A percentile compares a stretch with the other conserved stretches of the same genome.
phyloP scores from a whole-genome alignment of 495 filamentous ascomycete species.

The Xylona heveae region DNA sequence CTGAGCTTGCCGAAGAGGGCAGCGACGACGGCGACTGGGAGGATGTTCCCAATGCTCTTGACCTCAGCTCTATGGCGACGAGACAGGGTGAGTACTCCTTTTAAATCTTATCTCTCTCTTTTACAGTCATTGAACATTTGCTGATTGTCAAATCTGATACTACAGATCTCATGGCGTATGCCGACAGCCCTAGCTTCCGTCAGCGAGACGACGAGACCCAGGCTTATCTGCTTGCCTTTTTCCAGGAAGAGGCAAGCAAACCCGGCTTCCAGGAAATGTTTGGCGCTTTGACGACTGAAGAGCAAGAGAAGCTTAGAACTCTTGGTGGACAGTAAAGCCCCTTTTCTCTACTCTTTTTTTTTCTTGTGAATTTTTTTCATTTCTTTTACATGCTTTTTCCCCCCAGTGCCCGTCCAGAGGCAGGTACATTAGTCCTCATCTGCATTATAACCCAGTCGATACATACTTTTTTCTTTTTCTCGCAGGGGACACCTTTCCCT shows the following conservation, averaged over 20 bases:
- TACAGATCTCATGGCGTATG: constrained; percentile 55
- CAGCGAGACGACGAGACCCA: constrained; percentile 86
- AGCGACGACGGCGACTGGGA: constrained; percentile 70
- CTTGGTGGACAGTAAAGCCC: no score
- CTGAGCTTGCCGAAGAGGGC: constrained; percentile 14
- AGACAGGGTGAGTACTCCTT: constrained; percentile 28
- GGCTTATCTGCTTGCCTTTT: constrained; percentile 61
- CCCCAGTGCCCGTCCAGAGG: no score
- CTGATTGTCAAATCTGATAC: constrained; percentile 2
- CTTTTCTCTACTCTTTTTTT: no score
- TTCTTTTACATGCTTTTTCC: no score
- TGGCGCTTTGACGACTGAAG: background rate
- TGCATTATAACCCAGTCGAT: no score
- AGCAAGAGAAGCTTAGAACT: constrained; percentile 1
- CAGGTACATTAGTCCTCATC: no score
- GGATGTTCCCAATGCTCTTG: constrained; percentile 54
- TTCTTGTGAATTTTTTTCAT: no score
- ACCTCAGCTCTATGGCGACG: constrained; percentile 28
- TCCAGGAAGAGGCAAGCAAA: constrained; percentile 39
- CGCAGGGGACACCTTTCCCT: no score
- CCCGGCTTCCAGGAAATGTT: constrained; percentile 15
- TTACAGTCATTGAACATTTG: background rate
- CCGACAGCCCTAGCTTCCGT: constrained; percentile 35
- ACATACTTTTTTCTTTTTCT: no score
- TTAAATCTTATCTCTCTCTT: constrained; percentile 19